Base-by-base conservation (phyloP, 768 basidiomycete genomes). In the Boletus sp. region DNA sequence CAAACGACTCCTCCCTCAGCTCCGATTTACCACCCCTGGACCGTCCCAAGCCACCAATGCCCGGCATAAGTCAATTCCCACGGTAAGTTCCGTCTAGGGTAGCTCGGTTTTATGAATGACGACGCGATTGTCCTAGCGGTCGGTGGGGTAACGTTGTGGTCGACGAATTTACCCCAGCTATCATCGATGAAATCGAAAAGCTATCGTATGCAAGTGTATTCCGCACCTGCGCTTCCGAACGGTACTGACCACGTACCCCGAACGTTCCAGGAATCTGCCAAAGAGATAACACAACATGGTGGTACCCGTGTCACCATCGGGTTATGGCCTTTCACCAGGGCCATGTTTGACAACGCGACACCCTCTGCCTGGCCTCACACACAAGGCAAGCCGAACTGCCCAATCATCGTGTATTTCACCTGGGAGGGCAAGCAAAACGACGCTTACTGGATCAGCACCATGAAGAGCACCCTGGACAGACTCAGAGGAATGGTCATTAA, bases 111-210 rank as follows among this genome's bases (percentile, higher is more conserved):
- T 29, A 19, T 11, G 19, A 23, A 23, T 32, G 41, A 47, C 23
- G 5, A 34, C 40, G 10, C 9, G 17, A 34, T 7, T 30, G 10
- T n/a, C 17, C n/a, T 30, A 60, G 58, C 21, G 59, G 59, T 27
- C 59, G 59, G 11, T 63, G 61, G 57, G 61, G 61, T 1, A 63
- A 54, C 3, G 58, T 63, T 2, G 44, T 59, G 51, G 57, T 55
- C 30, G 51, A 59, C 27, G 33, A 61, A n/a, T 63, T 49, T 37
- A 63, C 53, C 29, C 29, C 25, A 40, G 33, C 9, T 15, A 51
- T 62, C n/a, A 37, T 62, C 29, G 32, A 62, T 34, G 46, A 45
- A 8, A 34, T 60, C 29, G 11, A 30, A 15, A 10, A 27, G 17
- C 39, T 54, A 43, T 30, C 57, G 13, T n/a, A 4, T 17, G 59